A percentile compares a stretch with the other conserved stretches of the same genome.
phyloP scores from a whole-genome alignment of 805 yeast species.

The Diddensiella caesifluorescens region DNA sequence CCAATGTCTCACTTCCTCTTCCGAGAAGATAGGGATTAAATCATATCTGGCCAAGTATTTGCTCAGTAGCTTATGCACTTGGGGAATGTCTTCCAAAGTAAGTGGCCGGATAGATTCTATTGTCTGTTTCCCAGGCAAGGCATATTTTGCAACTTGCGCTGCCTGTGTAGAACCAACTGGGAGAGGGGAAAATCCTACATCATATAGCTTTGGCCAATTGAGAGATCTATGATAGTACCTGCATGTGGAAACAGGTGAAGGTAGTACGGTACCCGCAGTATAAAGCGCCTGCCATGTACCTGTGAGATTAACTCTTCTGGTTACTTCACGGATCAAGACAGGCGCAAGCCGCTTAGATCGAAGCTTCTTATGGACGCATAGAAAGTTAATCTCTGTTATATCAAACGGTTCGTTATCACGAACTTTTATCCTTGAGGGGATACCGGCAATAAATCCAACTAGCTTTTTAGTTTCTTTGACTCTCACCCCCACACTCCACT shows the following conservation, averaged over 20 bases:
- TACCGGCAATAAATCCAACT: conserved; percentile 89
- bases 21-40: conserved; percentile 60
- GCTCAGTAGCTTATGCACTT: conserved; percentile 53
- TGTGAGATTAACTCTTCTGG: conserved; percentile 79
- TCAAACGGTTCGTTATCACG: conserved; percentile 43
- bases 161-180: conserved; percentile 67
- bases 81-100: conserved; percentile 55
- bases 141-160: conserved; percentile 57
- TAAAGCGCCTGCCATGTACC: conserved; percentile 94
- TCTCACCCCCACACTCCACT: conserved; percentile 93
- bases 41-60: conserved; percentile 67
- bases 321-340: conserved; percentile 85
- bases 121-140: conserved; percentile 48
- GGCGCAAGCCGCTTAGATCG: conserved; percentile 94
- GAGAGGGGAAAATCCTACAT: conserved; percentile 81
- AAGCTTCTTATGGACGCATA: conserved; percentile 90
- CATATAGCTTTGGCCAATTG: conserved; percentile 84
- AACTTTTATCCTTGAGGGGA: conserved; percentile 67
- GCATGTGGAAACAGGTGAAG: conserved; percentile 85
- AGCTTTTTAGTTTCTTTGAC: conserved; percentile 70
- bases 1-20: conserved; percentile 78
- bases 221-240: conserved; percentile 91
- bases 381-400: conserved; percentile 81
- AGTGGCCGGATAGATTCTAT: conserved; percentile 54
- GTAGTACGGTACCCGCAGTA: conserved; percentile 87